A percentile compares a stretch with the other conserved stretches of the same genome.
Evolutionary conservation across 164 flowering plant species (phyloP).

Genomic region (grape (Vitis vinifera)): DNA sequence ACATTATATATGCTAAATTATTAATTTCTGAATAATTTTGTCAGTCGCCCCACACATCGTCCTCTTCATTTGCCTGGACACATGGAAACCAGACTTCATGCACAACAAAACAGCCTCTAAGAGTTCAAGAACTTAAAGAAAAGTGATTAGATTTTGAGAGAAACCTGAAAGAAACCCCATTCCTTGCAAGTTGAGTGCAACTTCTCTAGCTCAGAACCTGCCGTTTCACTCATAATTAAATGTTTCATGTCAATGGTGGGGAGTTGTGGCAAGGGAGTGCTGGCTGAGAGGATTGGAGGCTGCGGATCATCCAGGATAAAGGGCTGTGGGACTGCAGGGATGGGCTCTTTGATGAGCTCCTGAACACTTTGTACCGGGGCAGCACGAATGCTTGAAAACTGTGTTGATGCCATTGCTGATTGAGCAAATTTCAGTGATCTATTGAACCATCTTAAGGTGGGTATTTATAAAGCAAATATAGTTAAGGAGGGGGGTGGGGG

Average conservation of each 20-base stretch:
- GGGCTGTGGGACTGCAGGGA: slow-evolving; percentile 7
- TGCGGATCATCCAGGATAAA: slow-evolving; percentile 2
- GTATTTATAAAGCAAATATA: no score
- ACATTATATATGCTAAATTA: no score
- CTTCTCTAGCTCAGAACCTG: slow-evolving; percentile 25
- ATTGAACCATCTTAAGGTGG: no score
- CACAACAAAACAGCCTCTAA: no score
- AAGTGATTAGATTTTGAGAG: neutral
- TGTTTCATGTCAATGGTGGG: slow-evolving; percentile 25
- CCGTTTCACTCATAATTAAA: slow-evolving; percentile 6
- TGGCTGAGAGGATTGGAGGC: neutral
- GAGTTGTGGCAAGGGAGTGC: neutral
- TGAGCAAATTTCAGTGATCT: no score
- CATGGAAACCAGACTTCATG: no score
- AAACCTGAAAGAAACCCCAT: slow-evolving; percentile 55
- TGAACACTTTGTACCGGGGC: slow-evolving; percentile 14
- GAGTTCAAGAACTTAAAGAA: no score
- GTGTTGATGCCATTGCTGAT: slow-evolving; percentile 1
- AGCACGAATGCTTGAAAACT: no score
- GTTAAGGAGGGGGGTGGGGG: no score
- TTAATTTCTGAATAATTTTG: no score
- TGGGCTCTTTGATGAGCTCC: slow-evolving; percentile 23
- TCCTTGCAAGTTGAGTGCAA: slow-evolving; percentile 42
- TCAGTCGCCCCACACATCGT: no score
- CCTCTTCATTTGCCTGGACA: no score